Conservation (phyloP, 805 yeast genomes). For the Metschnikowia orientalis region DNA sequence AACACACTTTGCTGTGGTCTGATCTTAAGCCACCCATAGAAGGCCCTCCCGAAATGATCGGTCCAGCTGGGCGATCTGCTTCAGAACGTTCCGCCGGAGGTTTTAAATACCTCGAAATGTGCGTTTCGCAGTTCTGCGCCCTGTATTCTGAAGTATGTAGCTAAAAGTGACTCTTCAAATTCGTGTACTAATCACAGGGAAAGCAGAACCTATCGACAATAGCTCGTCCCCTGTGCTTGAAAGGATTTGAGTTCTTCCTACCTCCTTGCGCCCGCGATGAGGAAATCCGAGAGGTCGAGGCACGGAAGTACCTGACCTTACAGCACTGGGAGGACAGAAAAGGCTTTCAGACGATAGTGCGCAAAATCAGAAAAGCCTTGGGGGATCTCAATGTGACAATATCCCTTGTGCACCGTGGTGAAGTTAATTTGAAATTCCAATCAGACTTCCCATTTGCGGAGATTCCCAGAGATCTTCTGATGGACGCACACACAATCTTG, state of each 20-base stretch:
- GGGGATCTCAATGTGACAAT: constrained; percentile 52
- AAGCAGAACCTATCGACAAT: constrained; percentile 53
- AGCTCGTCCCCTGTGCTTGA: constrained; percentile 52
- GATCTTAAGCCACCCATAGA: no score
- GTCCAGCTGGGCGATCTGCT: no score
- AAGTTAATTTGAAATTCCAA: constrained; percentile 48
- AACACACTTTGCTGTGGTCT: no score
- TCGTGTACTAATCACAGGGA: constrained; percentile 36
- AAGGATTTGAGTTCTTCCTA: constrained; percentile 42
- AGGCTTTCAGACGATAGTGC: constrained; percentile 36
- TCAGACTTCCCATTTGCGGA: constrained; percentile 45
- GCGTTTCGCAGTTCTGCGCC: constrained; percentile 52
- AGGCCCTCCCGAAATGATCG: no score
- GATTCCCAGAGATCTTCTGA: constrained; percentile 51
- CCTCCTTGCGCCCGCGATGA: constrained; percentile 62
- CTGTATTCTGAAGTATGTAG: constrained; percentile 42
- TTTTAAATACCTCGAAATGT: no score
- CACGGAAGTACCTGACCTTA: constrained; percentile 33
- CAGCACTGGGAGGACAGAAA: constrained; percentile 48
- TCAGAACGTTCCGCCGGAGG: no score
- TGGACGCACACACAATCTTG: constrained; percentile 67
- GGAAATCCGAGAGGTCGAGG: constrained; percentile 39
- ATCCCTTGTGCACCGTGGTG: constrained; percentile 48
- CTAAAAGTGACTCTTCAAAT: no score
- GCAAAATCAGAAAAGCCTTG: constrained; percentile 38